Base-by-base conservation (phyloP, 164 flowering plant genomes). In the Houttuynia cordata region DNA sequence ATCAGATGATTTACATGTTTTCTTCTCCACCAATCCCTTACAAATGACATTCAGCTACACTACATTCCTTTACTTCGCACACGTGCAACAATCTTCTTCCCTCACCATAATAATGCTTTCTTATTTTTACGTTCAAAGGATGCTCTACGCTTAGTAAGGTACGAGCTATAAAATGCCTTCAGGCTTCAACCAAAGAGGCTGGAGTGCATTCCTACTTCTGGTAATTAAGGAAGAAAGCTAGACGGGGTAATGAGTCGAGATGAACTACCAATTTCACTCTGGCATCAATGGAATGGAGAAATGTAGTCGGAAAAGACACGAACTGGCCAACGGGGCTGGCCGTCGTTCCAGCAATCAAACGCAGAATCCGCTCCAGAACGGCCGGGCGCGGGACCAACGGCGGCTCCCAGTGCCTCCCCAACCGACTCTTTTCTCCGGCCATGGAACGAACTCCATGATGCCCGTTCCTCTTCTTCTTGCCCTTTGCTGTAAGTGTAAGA, bases 281-380 rank as follows among this genome's bases (percentile, higher is more conserved):
- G 56, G 96, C 87, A 61, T 94, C 96, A 37, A 94, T 78, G 0
- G 83, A 71, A 69, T 91, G 99, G 75, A 94, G 77, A 69, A 91
- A 86, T 5, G 99, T 94, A 53, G 81, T 60, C 57, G 99, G 99
- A 20, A 84, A 73, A 17, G 95, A 73, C 8, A 90, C 76, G 70
- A 75, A 94, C 76, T 91, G 97, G 68, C 79, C 71, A 72, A 94
- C 87, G 50, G 99, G 99, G 63, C 97, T 85, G 0, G 90, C 81
- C 24, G 95, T 88, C 10, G 96, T 92, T 18, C 82, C 76, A 0
- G 96, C 64, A 8, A 94, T 90, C 68, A 76, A 53, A 53, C 81
- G 69, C 56, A 94, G 63, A 50, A 88, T 70, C 70, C 67, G 85
- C 67, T 94, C 99, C 7, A 86, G 88, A 37, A 85, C 64, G n/a